These are phyloP conservation scores for Ophioceras dolichostomum DNA, from an alignment of 2,329 filamentous ascomycete genomes.

Conservation along the genomic window DNA sequence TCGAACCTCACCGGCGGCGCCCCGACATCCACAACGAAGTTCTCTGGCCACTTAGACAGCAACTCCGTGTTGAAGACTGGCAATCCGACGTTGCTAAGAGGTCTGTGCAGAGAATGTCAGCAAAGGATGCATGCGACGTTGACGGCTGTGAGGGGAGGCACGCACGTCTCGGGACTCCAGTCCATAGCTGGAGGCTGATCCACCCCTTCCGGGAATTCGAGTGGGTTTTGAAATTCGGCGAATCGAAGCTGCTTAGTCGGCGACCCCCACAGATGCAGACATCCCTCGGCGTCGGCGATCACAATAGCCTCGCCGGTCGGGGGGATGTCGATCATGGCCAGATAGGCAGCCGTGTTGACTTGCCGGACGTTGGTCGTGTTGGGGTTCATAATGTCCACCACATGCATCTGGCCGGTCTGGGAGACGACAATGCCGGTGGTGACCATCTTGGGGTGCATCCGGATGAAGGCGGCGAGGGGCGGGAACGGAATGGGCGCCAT, in stretches of 20 bases:
- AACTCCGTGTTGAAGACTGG: constrained; percentile 85
- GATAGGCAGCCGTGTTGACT: constrained; percentile 61
- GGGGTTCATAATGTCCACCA: constrained; percentile 90
- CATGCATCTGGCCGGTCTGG: constrained; percentile 84
- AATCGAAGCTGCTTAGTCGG: constrained; percentile 69
- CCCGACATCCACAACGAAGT: constrained; percentile 74
- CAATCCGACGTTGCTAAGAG: constrained; percentile 77
- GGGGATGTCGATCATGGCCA: constrained; percentile 75
- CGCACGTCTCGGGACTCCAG: constrained; percentile 9
- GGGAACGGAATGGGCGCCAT: constrained; percentile 88
- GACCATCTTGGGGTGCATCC: constrained; percentile 92
- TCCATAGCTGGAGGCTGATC: constrained; percentile 39
- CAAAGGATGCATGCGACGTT: no score
- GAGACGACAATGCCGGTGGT: constrained; percentile 92
- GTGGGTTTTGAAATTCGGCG: constrained; percentile 65
- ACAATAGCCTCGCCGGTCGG: constrained; percentile 79
- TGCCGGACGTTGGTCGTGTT: constrained; percentile 79
- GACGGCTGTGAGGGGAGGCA: no score
- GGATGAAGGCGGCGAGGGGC: constrained; percentile 82
- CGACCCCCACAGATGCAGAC: constrained; percentile 80
- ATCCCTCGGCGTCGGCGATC: constrained; percentile 65
- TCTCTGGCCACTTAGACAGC: constrained; percentile 80
- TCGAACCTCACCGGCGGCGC: constrained; percentile 71
- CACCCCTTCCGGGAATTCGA: constrained; percentile 61
- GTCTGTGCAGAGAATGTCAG: constrained; percentile 39